Evolutionary conservation across 495 filamentous ascomycete species (phyloP).

Genomic region (Xylaria curta): DNA sequence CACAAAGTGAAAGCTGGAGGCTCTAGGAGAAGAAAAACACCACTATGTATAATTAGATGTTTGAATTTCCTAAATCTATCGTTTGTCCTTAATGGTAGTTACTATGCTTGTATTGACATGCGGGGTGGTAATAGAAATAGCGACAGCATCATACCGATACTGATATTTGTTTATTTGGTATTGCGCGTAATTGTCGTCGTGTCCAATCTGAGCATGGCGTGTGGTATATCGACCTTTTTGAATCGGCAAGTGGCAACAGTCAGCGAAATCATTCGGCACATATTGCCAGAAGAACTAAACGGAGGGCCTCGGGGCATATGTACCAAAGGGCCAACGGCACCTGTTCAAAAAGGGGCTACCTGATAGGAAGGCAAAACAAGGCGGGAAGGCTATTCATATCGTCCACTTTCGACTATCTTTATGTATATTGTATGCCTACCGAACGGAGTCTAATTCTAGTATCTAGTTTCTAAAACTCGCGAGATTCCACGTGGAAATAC

Average conservation of each 20-base stretch:
- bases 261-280: background rate
- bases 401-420: background rate
- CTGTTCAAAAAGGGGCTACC: background rate
- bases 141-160: background rate
- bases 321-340: background rate
- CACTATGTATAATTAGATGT: background rate
- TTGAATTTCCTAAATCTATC: background rate
- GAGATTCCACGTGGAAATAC: background rate
- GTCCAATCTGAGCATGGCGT: background rate
- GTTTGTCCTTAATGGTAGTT: background rate
- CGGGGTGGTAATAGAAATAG: background rate
- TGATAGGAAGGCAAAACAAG: too few relatives aligned
- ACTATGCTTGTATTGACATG: background rate
- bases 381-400: background rate
- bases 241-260: background rate
- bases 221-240: background rate
- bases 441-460: constrained; percentile 4
- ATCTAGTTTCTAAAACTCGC: background rate
- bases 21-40: background rate
- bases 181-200: background rate
- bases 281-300: background rate
- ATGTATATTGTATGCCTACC: background rate
- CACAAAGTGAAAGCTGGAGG: background rate
- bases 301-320: background rate
- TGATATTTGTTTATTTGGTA: background rate